These are phyloP conservation scores for Dicorynia guianensis DNA, from an alignment of 306 rosid species.

Conservation along the genomic window DNA sequence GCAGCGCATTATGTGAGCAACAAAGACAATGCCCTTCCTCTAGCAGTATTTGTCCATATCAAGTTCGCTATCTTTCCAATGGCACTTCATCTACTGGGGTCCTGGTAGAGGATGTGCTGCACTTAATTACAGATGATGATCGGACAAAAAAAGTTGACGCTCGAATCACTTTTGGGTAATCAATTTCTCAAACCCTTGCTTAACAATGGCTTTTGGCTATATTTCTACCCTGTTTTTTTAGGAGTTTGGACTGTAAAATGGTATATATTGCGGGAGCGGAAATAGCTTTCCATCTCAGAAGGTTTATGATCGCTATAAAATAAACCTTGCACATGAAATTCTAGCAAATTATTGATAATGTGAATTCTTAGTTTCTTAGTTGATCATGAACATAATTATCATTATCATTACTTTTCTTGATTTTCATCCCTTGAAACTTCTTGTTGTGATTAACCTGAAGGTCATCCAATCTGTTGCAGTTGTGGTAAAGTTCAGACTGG, in stretches of 20 bases:
- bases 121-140: conserved; percentile 65
- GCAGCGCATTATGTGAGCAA: conserved; percentile 61
- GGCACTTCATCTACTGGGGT: conserved; percentile 75
- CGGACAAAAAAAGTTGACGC: conserved; percentile 46
- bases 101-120: conserved; percentile 85
- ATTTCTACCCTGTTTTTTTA: neutral
- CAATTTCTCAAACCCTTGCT: conserved; percentile 29
- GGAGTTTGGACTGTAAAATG: conserved; percentile 7
- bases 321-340: conserved; percentile 6
- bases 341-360: neutral
- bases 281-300: conserved; percentile 7
- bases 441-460: conserved; percentile 17
- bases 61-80: conserved; percentile 58
- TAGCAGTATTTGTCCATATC: conserved; percentile 59
- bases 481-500: conserved; percentile 91
- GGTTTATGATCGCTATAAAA: conserved; percentile 20
- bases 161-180: conserved; percentile 77
- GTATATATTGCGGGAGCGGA: conserved; percentile 19
- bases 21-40: conserved; percentile 62
- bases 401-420: conserved; percentile 15
- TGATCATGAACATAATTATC: conserved; percentile 9
- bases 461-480: conserved; percentile 57
- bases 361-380: conserved; percentile 1
- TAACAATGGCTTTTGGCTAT: neutral
- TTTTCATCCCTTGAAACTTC: conserved; percentile 27